These are phyloP conservation scores for Diplosphaera chodatii DNA, from an alignment of 139 green algal species.

Conservation along the genomic window DNA sequence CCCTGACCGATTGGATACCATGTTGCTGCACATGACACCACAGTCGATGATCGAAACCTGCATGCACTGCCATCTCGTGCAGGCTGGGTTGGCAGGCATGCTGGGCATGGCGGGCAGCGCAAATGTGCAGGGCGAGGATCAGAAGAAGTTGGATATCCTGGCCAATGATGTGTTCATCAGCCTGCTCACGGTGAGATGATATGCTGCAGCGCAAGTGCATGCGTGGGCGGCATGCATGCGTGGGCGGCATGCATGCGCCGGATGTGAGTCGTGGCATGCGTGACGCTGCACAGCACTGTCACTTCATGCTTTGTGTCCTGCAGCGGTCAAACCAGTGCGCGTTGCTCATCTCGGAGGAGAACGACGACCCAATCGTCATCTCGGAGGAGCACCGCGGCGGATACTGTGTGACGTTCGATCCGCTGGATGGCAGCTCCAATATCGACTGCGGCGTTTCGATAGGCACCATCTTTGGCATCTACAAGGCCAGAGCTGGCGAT, in stretches of 20 bases:
- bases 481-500: conserved; percentile 16
- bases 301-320: conserved; percentile 14
- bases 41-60: not conserved
- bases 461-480: conserved; percentile 62
- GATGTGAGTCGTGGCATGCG: no score
- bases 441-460: conserved; percentile 59
- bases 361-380: conserved; percentile 51
- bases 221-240: no score
- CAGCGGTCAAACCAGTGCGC: conserved; percentile 38
- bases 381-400: conserved; percentile 23
- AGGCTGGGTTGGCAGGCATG: conserved; percentile 48
- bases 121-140: conserved; percentile 62
- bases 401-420: conserved; percentile 62
- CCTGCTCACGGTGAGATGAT: not conserved
- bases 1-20: no score
- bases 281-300: no score
- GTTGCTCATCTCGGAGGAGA: conserved; percentile 44
- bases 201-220: not conserved
- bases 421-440: conserved; percentile 61
- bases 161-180: conserved; percentile 67
- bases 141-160: conserved; percentile 70
- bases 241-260: no score
- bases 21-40: no score
- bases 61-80: no score
- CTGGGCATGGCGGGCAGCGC: conserved; percentile 44